A percentile compares a stretch with the other conserved stretches of the same genome.
Conservation (phyloP, 2,329 filamentous ascomycete species). For the Ophiostoma ips region DNA sequence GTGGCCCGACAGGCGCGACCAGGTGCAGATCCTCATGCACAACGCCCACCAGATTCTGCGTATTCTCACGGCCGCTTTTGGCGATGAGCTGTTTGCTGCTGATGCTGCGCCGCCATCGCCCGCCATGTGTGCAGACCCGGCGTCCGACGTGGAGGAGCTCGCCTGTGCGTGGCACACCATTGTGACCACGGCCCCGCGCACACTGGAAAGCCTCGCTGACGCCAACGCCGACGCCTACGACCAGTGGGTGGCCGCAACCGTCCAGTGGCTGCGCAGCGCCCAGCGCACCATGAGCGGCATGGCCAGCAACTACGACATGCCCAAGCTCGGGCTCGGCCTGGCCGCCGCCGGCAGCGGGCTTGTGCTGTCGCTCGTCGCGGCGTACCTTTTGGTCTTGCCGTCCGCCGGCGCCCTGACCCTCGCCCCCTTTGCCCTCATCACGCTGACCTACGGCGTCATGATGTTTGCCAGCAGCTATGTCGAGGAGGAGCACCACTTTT, state of each 20-base stretch:
- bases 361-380: conserved; percentile 25
- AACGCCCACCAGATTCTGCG: conserved; percentile 72
- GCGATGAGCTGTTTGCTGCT: conserved; percentile 27
- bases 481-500: conserved; percentile 96
- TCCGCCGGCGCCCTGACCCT: conserved; percentile 14
- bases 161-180: conserved; percentile 54
- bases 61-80: conserved; percentile 63
- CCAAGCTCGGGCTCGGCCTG: conserved; percentile 39
- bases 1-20: conserved; percentile 52
- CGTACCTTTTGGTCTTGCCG: conserved; percentile 17
- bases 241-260: conserved; percentile 9
- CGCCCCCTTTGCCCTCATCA: conserved; percentile 35
- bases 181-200: conserved; percentile 9
- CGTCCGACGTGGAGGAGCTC: conserved; percentile 39
- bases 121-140: conserved; percentile 22
- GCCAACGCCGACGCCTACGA: conserved; percentile 9
- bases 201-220: too few species aligned
- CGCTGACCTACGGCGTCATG: conserved; percentile 59
- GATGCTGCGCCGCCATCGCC: conserved; percentile 11
- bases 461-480: conserved; percentile 99
- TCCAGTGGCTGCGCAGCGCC: conserved; percentile 52
- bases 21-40: conserved; percentile 53
- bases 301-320: conserved; percentile 80
- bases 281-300: conserved; percentile 76
- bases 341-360: conserved; percentile 24